Base-by-base conservation (phyloP, 2,329 filamentous ascomycete genomes). In the Akanthomyces dipterigenus region DNA sequence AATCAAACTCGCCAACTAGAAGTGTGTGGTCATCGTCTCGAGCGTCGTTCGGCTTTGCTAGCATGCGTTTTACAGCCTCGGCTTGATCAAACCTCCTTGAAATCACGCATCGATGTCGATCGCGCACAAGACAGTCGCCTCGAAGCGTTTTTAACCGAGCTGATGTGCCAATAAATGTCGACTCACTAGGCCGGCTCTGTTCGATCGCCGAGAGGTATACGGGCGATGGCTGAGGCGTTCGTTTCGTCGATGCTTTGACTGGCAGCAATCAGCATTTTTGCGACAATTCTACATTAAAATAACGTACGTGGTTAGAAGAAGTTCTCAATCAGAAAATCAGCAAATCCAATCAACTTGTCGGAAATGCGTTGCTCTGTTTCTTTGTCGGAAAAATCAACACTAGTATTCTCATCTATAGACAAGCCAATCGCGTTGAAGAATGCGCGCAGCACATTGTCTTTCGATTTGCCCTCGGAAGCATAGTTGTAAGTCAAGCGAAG, bases 91-190 rank as follows among this genome's bases (percentile, higher is more conserved):
- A 64, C 7, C n/a, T 63, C 18, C 60, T 31, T 40, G 60, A 62
- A 36, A 64, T 64, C 24, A 64, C 60, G 49, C 63, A 64, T 48
- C 63, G 55, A 24, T 61, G 60, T 12, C 53, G 55, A 43, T 64
- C 63, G 26, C 63, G 60, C n/a, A 61, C 34, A 20, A 64, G 60
- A 40, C 63, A 62, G 8, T 22, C 28, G 36, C 63, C 60, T 26
- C 63, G 54, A 20, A 64, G 60, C 18, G 55, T 46, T 43, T 61
- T 55, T 16, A 64, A 36, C 24, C 63, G 54, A 22, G 31, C 34
- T 49, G 60, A 45, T 28, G 60, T 62, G 16, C 55, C 63, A 8
- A 64, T 38, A 38, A 60, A 60, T 38, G 22, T 9, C 28, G 56
- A 50, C 34, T 26, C 46, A 26, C 20, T 48, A 18, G 38, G 40